Conservation (phyloP, 78 protist species). For the Dictyostelium firmibasis region DNA sequence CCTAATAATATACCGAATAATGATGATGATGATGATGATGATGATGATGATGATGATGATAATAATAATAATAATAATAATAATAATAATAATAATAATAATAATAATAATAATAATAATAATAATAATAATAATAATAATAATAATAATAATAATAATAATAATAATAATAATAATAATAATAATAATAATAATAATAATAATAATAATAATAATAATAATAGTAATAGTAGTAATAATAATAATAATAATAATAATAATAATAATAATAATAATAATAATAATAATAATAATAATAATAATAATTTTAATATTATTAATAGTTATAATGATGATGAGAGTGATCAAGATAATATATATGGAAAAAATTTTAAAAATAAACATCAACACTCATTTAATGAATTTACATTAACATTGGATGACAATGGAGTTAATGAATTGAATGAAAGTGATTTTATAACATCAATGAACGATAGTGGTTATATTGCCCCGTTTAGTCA, state of each 20-base stretch:
- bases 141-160: neutral
- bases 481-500: neutral
- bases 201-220: neutral
- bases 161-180: neutral
- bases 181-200: neutral
- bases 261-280: neutral
- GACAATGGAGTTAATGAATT: neutral
- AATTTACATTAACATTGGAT: neutral
- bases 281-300: neutral
- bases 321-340: neutral
- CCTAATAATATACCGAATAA: neutral
- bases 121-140: neutral
- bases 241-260: neutral
- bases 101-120: neutral
- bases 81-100: neutral
- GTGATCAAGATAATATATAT: neutral
- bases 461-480: constrained; percentile 13
- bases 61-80: neutral
- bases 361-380: neutral
- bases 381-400: neutral
- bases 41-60: neutral
- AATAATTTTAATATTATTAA: neutral
- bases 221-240: neutral
- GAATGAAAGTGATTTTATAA: constrained; percentile 32
- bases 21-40: no score